Conservation (phyloP, 129 eudicot species). For the Centaurea solstitialis region DNA sequence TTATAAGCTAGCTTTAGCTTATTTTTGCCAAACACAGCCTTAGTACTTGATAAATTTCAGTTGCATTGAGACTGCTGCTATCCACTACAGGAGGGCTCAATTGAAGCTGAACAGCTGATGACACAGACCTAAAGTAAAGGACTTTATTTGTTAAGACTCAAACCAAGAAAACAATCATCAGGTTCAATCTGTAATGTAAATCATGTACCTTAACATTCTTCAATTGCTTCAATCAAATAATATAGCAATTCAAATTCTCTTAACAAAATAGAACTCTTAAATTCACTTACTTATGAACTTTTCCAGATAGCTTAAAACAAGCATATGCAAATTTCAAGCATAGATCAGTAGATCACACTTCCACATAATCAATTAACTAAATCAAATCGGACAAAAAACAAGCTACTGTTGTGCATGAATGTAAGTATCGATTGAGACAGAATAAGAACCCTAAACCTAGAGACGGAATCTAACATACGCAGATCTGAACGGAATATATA, state of each 20-base stretch:
- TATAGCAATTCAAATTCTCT: background rate
- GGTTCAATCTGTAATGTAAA: background rate
- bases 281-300: background rate
- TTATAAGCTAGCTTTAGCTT: no score
- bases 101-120: background rate
- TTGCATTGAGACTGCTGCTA: background rate
- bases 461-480: conserved; percentile 6
- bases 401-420: background rate
- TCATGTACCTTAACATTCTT: conserved; percentile 4
- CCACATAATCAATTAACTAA: background rate
- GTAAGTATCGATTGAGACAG: background rate
- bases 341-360: conserved; percentile 4
- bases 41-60: background rate
- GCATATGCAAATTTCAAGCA: background rate
- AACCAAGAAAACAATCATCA: conserved; percentile 1
- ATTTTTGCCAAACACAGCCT: no score
- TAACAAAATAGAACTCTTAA: background rate
- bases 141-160: background rate
- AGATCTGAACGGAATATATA: background rate
- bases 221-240: background rate
- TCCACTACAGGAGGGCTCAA: background rate
- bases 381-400: background rate
- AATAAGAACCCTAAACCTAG: conserved; percentile 11
- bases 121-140: background rate
- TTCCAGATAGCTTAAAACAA: background rate